Evolutionary conservation across 208 protist species (phyloP), one percentile per base, ranked within the genome.

Genomic region (Trichomonas vaginalis): DNA sequence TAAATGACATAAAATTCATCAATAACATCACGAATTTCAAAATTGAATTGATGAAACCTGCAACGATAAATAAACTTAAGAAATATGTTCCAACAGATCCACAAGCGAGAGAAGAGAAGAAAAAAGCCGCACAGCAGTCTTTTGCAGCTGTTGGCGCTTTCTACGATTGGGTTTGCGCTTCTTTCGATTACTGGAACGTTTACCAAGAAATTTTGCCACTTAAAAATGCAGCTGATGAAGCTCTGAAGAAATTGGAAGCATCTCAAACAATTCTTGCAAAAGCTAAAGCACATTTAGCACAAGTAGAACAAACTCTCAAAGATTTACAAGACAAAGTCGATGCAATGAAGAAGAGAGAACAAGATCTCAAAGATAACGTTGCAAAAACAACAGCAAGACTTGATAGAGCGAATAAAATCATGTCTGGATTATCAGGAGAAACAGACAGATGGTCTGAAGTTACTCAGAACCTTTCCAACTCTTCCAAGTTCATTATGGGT

Each of bases 171-270:
- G 95, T 97, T 83, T 62, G 97, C 62, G 97, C 96, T 87, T 97
- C 97, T 87, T 96, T 97, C 40, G 80, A 95, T n/a, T 97, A 97
- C 95, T 97, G 99, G 97, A 96, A 98, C 80, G 98, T 99, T 92
- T 98, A 98, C 87, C 98, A 98, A 97, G 98, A 99, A 35, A 98
- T 99, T 95, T 97, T 98, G 83, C 99, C 99, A 47, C 99, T 99
- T 97, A 98, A 99, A 96, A 97, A 99, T 96, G 97, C 98, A 6
- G 97, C 99, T 23, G 98, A 98, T 15, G 97, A 98, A 96, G 98
- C 98, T 8, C 97, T 98, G 96, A 97, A 98, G 96, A 97, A 98
- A 96, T 96, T 97, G 21, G 96, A 45, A 35, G 9, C 27, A 39
- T 37, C 10, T 47, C 35, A 80, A 47, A 35, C 32, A 32, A 96